phyloP scores from a whole-genome alignment of 2,329 filamentous ascomycete species.

The Verticillium dahliae region DNA sequence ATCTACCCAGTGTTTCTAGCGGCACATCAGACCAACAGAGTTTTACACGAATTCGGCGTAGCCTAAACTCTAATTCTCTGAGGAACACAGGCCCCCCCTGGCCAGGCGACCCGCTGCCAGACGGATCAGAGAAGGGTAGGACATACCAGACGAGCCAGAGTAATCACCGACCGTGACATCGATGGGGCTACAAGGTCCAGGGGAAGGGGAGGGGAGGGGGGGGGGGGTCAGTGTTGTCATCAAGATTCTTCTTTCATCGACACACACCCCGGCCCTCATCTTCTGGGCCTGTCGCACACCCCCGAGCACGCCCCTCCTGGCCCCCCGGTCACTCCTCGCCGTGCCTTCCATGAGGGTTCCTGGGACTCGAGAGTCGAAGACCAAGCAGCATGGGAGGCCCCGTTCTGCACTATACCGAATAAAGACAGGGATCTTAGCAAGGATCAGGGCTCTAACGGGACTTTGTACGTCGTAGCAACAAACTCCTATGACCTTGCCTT shows the following conservation, averaged over 20 bases:
- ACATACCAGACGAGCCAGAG: neutral
- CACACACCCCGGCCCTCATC: neutral
- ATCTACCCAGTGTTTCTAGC: neutral
- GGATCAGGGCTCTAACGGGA: neutral
- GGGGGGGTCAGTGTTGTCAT: neutral
- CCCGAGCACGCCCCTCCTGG: neutral
- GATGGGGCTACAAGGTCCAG: neutral
- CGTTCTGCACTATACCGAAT: neutral
- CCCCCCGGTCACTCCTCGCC: neutral
- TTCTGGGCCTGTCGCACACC: neutral
- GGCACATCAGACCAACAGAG: conserved; percentile 1
- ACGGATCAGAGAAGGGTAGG: neutral
- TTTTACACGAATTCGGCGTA: conserved; percentile 6
- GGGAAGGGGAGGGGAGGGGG: neutral
- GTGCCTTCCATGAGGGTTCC: neutral
- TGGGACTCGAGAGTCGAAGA: neutral
- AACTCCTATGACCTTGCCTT: too few relatives aligned
- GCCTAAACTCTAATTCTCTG: conserved; percentile 4
- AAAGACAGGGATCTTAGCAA: neutral
- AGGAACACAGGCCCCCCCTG: neutral
- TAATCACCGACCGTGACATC: neutral
- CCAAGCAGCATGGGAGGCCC: neutral
- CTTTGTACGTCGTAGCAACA: neutral
- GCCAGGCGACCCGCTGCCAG: neutral
- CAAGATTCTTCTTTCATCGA: neutral